phyloP scores from a whole-genome alignment of 352 stramenopile genomes.

The Phytophthora nicotianae region DNA sequence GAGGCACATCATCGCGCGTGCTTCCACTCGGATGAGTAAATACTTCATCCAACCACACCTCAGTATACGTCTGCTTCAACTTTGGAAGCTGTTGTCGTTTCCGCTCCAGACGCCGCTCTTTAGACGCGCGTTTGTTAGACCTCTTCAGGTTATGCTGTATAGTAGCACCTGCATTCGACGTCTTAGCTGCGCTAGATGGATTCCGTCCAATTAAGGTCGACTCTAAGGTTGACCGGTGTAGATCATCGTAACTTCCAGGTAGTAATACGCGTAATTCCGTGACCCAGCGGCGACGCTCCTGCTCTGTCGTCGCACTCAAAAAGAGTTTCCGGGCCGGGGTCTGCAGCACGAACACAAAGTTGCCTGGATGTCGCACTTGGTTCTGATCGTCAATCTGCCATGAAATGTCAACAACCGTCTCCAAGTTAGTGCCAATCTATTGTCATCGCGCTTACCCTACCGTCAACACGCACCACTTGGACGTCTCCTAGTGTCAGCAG shows the following conservation, averaged over 20 bases:
- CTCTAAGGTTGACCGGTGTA: constrained; percentile 21
- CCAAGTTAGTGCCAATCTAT: neutral
- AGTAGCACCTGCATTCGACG: constrained; percentile 17
- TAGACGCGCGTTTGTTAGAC: constrained; percentile 50
- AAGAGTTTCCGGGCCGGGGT: constrained; percentile 55
- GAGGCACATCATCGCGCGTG: constrained; percentile 29
- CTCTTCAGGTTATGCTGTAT: constrained; percentile 30
- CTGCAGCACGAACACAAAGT: constrained; percentile 82
- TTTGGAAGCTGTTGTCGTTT: constrained; percentile 64
- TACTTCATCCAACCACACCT: constrained; percentile 78
- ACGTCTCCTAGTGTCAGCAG: constrained; percentile 52
- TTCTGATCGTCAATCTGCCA: constrained; percentile 84
- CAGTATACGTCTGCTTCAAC: constrained; percentile 76
- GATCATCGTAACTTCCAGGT: constrained; percentile 21
- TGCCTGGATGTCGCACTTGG: constrained; percentile 66
- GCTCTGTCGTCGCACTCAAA: constrained; percentile 78
- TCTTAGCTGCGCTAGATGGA: constrained; percentile 46
- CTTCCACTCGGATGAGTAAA: constrained; percentile 44
- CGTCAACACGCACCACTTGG: constrained; percentile 57
- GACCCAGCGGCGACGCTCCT: constrained; percentile 73
- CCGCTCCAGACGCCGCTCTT: constrained; percentile 67
- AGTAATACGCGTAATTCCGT: constrained; percentile 56
- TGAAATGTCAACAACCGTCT: neutral
- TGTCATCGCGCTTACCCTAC: neutral
- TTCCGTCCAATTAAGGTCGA: constrained; percentile 43